Evolutionary conservation across 495 filamentous ascomycete genomes (phyloP), one percentile per base, ranked within the genome.

Genomic region (Cenococcum geophilum): DNA sequence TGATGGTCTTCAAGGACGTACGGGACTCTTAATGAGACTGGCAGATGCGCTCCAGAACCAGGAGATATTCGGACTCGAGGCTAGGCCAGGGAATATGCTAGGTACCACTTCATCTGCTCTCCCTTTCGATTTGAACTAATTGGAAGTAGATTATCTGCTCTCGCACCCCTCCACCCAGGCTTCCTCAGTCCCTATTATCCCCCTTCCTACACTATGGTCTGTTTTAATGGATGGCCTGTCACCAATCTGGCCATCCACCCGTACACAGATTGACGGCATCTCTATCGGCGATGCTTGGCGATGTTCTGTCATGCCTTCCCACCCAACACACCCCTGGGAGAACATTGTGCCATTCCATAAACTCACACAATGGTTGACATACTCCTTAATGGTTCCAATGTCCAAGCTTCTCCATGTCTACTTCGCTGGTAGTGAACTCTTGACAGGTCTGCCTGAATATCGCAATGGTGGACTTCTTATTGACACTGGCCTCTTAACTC

Each of bases 281-380:
- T 84, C 91, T 0, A 85, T 98, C 53, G 93, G 93, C 47, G 93
- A 98, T 70, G 93, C 95, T 27, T 98, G 93, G 93, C 87, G 85
- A 0, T 96, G 91, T 72, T 86, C 85, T 36, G 81, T 84, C 50
- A 85, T 97, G 80, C 91, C 92, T 22, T 85, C 83, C 2, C 84
- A 88, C 18, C 87, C 87, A 20, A 81, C 85, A 11, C 80, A 85
- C 34, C 80, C 86, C 0, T 97, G 93, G 95, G 92, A 98, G 70
- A 87, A 82, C 67, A 96, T 98, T 64, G 86, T 96, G 6, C 92
- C 95, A 0, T 95, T 96, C 81, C 89, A 95, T 76, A 95, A 95
- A 68, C 82, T 92, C 27, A 92, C 89, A 0, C 89, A 95, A 66
- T 95, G 89, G 89, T 84, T 92, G 56, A 84, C 86, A 5, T 96